Evolutionary conservation across 176 grass and related monocot species (phyloP).

Genomic region (Zea luxurians): DNA sequence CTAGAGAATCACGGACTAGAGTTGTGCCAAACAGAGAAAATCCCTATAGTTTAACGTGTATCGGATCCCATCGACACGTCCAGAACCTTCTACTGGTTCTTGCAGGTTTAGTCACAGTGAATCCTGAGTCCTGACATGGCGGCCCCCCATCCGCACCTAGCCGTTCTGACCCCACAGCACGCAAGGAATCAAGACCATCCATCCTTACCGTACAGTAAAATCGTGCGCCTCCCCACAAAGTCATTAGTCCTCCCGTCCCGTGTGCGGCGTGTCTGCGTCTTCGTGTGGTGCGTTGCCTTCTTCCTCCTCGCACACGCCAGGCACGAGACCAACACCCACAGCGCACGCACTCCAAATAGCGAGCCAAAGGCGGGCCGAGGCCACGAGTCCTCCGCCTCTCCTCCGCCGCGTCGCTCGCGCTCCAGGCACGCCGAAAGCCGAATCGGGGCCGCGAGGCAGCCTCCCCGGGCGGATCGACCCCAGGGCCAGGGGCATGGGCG

Average conservation of each 20-base stretch:
- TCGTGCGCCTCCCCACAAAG: not conserved
- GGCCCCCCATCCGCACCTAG: not conserved
- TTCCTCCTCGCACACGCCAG: constrained; percentile 28
- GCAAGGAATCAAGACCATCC: constrained; percentile 49
- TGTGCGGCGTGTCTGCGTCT: not conserved
- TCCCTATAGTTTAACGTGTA: no score
- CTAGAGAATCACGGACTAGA: no score
- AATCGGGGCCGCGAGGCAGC: constrained; percentile 28
- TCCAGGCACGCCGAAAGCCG: constrained; percentile 2
- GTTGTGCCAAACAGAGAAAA: no score
- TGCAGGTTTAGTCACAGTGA: no score
- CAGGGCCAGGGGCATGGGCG: constrained; percentile 50
- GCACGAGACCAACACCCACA: constrained; percentile 1
- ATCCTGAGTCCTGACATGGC: not conserved
- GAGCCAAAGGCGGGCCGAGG: constrained; percentile 6
- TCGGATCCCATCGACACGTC: no score
- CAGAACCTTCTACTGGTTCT: constrained; percentile 33
- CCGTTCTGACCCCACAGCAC: constrained; percentile 22
- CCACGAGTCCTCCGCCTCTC: constrained; percentile 8
- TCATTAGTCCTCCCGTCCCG: not conserved
- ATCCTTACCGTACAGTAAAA: constrained; percentile 23
- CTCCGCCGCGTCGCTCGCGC: not conserved
- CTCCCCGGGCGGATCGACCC: constrained; percentile 38
- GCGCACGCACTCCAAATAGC: constrained; percentile 32
- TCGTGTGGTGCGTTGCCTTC: constrained; percentile 1